Conservation (phyloP, 2,329 filamentous ascomycete genomes). For the Aspergillus unguis region DNA sequence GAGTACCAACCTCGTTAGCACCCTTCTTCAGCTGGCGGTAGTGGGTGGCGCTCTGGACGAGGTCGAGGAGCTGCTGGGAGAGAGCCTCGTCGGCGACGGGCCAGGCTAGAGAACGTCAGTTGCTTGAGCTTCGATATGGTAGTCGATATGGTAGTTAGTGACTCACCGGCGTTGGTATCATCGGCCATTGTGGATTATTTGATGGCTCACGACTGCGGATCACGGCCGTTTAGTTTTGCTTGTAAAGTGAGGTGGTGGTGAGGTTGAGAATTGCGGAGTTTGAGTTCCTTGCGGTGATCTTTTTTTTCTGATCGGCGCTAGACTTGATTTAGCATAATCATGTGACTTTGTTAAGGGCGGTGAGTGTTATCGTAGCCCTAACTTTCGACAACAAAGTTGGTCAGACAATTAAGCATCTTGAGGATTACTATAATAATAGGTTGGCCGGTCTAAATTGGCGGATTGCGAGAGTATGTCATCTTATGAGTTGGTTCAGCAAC, state of each 20-base stretch:
- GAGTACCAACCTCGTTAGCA: slow-evolving; percentile 65
- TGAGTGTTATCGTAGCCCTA: no score
- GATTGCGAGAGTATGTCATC: no score
- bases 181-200: slow-evolving; percentile 29
- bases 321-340: not conserved
- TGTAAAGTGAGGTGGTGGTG: not conserved
- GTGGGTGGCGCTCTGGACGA: slow-evolving; percentile 67
- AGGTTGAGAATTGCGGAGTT: not conserved
- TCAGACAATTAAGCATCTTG: not conserved
- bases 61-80: slow-evolving; percentile 77
- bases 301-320: slow-evolving; percentile 3
- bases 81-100: slow-evolving; percentile 70
- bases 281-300: not conserved
- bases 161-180: slow-evolving; percentile 30
- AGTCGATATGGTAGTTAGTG: no score
- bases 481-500: no score
- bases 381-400: not conserved
- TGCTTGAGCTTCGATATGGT: no score
- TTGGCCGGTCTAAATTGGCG: no score
- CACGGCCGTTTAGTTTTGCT: slow-evolving; percentile 37
- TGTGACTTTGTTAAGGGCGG: no score
- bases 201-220: slow-evolving; percentile 39
- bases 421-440: no score
- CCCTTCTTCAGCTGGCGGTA: slow-evolving; percentile 79
- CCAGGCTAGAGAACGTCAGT: slow-evolving; percentile 52